These are phyloP conservation scores for Auricularia auricula-judae DNA, from an alignment of 768 basidiomycete species.

Conservation along the genomic window DNA sequence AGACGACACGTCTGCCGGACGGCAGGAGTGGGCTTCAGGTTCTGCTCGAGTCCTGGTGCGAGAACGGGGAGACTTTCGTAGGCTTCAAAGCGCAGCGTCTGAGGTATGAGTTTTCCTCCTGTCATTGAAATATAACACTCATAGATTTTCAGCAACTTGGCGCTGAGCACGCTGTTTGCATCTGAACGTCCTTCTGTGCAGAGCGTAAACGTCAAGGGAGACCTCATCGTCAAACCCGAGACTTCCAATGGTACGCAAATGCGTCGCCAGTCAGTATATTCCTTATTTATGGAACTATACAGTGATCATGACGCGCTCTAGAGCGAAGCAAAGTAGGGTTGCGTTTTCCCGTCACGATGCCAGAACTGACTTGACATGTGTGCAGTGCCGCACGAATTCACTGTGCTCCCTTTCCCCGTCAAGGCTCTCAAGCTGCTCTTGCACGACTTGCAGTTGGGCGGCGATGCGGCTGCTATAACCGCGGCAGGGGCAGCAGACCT, in stretches of 20 bases:
- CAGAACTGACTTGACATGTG: constrained; percentile 4
- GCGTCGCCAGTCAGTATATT: not conserved
- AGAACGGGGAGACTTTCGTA: constrained; percentile 88
- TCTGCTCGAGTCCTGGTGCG: constrained; percentile 87
- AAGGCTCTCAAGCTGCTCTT: constrained; percentile 87
- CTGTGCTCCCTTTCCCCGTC: constrained; percentile 75
- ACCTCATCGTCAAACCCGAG: constrained; percentile 73
- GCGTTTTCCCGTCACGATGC: constrained; percentile 7
- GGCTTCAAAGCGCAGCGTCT: constrained; percentile 89
- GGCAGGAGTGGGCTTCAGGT: constrained; percentile 68
- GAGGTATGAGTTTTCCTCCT: constrained; percentile 25
- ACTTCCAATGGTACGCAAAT: constrained; percentile 63
- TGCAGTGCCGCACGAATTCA: constrained; percentile 78
- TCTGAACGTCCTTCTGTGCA: constrained; percentile 58
- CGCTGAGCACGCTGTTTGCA: constrained; percentile 61
- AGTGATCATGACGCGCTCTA: constrained; percentile 97
- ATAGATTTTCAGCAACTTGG: constrained; percentile 46
- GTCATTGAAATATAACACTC: not conserved
- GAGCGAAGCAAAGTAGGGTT: constrained; percentile 70
- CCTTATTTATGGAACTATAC: constrained; percentile 3
- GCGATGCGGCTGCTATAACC: constrained; percentile 58
- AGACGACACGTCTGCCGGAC: constrained; percentile 42
- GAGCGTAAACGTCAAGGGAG: constrained; percentile 74
- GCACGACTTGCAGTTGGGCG: constrained; percentile 70
- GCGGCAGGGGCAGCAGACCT: constrained; percentile 40